Base-by-base conservation (phyloP, 176 grass and related monocot species). In the Pontederia paniculata region DNA sequence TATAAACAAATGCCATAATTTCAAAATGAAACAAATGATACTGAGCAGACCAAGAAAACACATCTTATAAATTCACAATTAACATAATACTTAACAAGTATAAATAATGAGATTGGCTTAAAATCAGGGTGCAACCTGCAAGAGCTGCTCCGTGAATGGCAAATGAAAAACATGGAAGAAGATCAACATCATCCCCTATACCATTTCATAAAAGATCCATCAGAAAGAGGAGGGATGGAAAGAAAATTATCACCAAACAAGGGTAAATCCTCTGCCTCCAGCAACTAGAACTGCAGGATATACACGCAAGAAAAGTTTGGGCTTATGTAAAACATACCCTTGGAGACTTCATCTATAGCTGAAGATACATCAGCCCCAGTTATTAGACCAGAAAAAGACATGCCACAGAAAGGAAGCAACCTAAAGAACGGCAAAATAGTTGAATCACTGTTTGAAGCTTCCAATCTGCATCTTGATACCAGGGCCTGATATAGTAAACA, bases 361-460 rank as follows among this genome's bases (percentile, higher is more conserved):
- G 64, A 74, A 60, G 59, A 73, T 52, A 76, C 76, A 74, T 76
- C 72, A 72, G 58, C 73, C 37, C 85, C 90, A 81, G 79, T 89
- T 78, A 96, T 67, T 43, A 83, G 77, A 62, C 79, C 82, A 42
- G 74, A 75, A 74, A 71, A 86, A 22, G 85, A 86, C 68, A 89
- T 76, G 44, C 82, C 82, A 73, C 79, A 74, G 81, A 71, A 86
- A 17, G 69, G 59, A 66, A 96, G 79, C 65, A 96, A 47, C 58
- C 70, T 77, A 1, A 43, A 76, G 60, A 74, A 17, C 48, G 81
- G 55, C 70, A 86, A 59, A 81, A 83, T 56, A 73, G 86, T 25
- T 65, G 85, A 81, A 89, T 60, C 53, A 58, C 74, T 81, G 58
- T 70, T 60, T 58, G 67, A 76, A 45, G 73, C 12, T 13, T 69